Conservation (phyloP, 2,329 filamentous ascomycete genomes). For the Calonectria montana region DNA sequence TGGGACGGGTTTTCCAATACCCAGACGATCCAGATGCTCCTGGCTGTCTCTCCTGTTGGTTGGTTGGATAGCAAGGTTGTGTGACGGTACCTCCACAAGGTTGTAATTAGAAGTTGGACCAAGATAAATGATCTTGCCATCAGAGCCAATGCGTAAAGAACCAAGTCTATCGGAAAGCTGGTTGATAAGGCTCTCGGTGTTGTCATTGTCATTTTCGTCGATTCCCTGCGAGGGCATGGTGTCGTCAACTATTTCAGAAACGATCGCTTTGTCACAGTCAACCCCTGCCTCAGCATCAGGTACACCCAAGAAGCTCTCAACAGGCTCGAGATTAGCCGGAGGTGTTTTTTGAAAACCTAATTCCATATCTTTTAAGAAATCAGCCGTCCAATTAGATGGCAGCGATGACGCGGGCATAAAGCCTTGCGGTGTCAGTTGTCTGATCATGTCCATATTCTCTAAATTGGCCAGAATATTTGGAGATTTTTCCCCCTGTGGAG, state of each 20-base stretch:
- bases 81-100: conserved; percentile 38
- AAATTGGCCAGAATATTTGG: background rate
- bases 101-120: conserved; percentile 43
- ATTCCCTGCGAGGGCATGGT: conserved; percentile 7
- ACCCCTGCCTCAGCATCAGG: background rate
- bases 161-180: conserved; percentile 43
- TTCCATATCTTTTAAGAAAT: conserved; percentile 13
- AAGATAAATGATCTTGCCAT: conserved; percentile 37
- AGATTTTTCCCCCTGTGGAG: background rate
- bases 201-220: conserved; percentile 28
- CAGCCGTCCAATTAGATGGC: conserved; percentile 20
- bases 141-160: conserved; percentile 35
- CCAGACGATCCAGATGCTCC: conserved; percentile 38
- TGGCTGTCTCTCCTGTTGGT: conserved; percentile 38
- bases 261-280: background rate
- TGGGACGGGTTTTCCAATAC: conserved; percentile 30
- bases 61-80: conserved; percentile 36
- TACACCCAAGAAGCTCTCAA: conserved; percentile 19
- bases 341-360: conserved; percentile 22
- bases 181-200: conserved; percentile 38
- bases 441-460: conserved; percentile 1
- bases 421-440: conserved; percentile 6
- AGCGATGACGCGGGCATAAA: background rate
- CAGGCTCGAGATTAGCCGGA: conserved; percentile 2
- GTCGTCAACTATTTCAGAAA: background rate